Evolutionary conservation across 805 yeast species (phyloP), one percentile per base, ranked within the genome.

Genomic region (Cyberlindnera americana): DNA sequence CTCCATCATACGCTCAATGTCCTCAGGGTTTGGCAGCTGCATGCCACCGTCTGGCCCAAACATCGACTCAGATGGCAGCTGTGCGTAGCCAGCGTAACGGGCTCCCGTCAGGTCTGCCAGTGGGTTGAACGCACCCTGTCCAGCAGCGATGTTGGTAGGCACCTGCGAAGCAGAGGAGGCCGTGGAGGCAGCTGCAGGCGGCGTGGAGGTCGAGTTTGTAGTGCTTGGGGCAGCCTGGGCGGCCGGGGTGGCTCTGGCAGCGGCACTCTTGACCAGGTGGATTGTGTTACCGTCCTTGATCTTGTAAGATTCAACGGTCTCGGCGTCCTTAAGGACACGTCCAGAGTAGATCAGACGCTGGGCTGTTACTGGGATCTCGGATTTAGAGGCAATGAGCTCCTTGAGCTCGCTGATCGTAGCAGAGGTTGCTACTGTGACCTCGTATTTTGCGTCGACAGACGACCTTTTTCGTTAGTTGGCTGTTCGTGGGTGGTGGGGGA

Each of bases 11-110:
- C 72, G 69, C 25, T 77, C 67, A 63, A 91, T 59, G 46, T 85
- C 89, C 36, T 83, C 90, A 34, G 86, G 83, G 51, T 78, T 80
- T 11, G 95, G 60, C 53, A 81, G 66, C 30, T 52, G 48, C 86
- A 83, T 77, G 14, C 97, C 98, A 29, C 95, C 95, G 61, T 90
- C 97, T 19, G 96, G 90, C 2, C 96, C 96, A 66, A 91, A 89
- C 83, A 87, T 75, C 33, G 81, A 77, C 1, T 88, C 87, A 3
- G 85, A 73, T 5, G 99, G 98, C 62, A 93, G 70, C 53, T 88
- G 90, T 7, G 89, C 75, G 53, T 78, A 81, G 1, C 99, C 99
- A 3, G 98, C 97, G 57, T 89, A 93, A 39, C 97, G 77, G 2
- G 98, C 98, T 35, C 96, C 91, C 1, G 98, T 91, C 48, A 91